Evolutionary conservation across 75 land plant species (phyloP).

Genomic region (Azolla pinnata): DNA sequence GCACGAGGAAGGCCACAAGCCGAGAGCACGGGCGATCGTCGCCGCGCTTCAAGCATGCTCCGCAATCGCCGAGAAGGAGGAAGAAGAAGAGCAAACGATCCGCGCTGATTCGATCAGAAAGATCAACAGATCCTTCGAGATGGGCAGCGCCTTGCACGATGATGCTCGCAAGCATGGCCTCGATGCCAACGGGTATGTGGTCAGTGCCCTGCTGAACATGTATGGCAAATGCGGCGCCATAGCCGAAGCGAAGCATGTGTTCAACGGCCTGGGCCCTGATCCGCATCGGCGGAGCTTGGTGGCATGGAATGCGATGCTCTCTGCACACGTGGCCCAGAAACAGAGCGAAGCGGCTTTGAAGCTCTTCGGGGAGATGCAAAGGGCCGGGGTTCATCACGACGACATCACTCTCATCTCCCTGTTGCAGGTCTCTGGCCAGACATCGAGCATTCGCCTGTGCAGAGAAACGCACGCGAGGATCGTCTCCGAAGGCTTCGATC

Average conservation of each 20-base stretch:
- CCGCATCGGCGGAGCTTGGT: background rate
- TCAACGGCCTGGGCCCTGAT: background rate
- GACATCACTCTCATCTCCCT: conserved; percentile 2
- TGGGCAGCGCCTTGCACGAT: conserved; percentile 1
- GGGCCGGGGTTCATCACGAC: background rate
- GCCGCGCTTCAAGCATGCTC: conserved; percentile 4
- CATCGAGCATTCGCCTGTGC: conserved; percentile 2
- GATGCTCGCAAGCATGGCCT: background rate
- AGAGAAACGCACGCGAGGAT: conserved; percentile 3
- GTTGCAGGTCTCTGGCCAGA: conserved; percentile 10
- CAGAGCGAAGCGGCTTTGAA: background rate
- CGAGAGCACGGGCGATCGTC: background rate
- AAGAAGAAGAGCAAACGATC: background rate
- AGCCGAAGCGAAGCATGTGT: background rate
- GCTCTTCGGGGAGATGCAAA: conserved; percentile 2
- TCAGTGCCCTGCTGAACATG: conserved; percentile 3
- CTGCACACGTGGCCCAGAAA: background rate
- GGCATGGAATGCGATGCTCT: conserved; percentile 2
- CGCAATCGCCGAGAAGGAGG: background rate
- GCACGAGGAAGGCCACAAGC: background rate
- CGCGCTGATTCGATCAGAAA: background rate
- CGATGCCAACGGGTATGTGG: background rate
- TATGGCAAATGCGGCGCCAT: conserved; percentile 10
- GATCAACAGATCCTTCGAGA: background rate
- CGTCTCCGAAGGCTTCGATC: background rate